Conservation (phyloP, 768 basidiomycete species). For the Tephrocybe sp. region DNA sequence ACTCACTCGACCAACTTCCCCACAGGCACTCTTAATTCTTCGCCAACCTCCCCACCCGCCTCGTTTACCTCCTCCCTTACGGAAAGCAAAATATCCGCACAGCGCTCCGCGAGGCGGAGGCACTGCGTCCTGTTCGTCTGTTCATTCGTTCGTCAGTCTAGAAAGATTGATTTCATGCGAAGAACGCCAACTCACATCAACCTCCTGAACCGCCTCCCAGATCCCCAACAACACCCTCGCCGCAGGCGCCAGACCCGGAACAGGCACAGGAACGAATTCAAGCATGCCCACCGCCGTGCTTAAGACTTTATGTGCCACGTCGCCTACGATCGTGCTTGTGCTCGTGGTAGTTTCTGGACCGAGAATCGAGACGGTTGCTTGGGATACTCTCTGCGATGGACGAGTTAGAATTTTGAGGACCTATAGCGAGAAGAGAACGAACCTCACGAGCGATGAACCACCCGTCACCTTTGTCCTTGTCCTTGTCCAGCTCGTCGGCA, state of each 20-base stretch:
- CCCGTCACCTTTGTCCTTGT: constrained; percentile 32
- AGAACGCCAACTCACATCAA: constrained; percentile 51
- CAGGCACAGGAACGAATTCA: constrained; percentile 56
- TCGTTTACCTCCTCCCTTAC: constrained; percentile 61
- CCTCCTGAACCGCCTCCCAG: constrained; percentile 62
- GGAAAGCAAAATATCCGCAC: constrained; percentile 63
- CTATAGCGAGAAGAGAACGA: constrained; percentile 8
- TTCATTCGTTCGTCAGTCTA: too few species aligned
- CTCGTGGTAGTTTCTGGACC: too few species aligned
- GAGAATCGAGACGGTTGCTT: constrained; percentile 40
- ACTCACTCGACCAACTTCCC: constrained; percentile 30
- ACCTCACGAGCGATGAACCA: constrained; percentile 37
- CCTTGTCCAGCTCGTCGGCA: constrained; percentile 28
- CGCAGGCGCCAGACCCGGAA: constrained; percentile 54
- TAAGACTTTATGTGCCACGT: constrained; percentile 46
- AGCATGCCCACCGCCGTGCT: constrained; percentile 40
- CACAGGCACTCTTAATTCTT: constrained; percentile 53
- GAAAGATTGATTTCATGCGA: not conserved
- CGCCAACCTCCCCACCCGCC: constrained; percentile 49
- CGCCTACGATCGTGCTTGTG: too few species aligned
- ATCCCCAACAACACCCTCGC: constrained; percentile 56
- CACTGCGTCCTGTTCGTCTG: constrained; percentile 71
- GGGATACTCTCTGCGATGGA: constrained; percentile 29
- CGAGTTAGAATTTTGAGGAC: not conserved
- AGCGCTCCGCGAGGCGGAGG: constrained; percentile 70